Conservation (phyloP, 2,329 filamentous ascomycete genomes). For the Pestalotiopsis sp. region DNA sequence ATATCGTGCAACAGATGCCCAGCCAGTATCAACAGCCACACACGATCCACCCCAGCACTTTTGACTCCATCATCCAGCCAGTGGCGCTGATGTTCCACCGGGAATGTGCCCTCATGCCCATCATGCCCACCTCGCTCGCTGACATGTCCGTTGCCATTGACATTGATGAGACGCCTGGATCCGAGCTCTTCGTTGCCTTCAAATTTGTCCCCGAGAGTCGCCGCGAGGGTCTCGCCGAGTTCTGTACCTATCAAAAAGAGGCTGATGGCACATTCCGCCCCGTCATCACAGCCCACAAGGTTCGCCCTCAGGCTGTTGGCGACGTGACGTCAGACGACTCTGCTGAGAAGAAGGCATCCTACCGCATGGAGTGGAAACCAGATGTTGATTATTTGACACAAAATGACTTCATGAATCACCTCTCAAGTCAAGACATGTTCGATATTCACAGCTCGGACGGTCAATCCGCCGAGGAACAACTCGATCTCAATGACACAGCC, state of each 20-base stretch:
- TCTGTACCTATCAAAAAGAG: conserved; percentile 13
- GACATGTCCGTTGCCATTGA: conserved; percentile 15
- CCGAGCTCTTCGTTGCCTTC: conserved; percentile 17
- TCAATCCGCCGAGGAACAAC: background rate
- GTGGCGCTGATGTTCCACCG: conserved; percentile 8
- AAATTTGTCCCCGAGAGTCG: conserved; percentile 9
- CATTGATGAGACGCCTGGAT: conserved; percentile 11
- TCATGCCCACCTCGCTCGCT: conserved; percentile 15
- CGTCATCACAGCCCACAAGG: conserved; percentile 9
- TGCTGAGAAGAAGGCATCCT: conserved; percentile 15
- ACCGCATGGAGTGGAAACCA: conserved; percentile 15
- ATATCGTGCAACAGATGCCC: conserved; percentile 12
- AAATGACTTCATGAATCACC: conserved; percentile 4
- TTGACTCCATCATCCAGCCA: conserved; percentile 15
- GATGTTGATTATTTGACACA: conserved; percentile 14
- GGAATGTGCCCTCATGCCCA: conserved; percentile 13
- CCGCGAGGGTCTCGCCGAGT: conserved; percentile 6
- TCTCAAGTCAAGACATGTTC: background rate
- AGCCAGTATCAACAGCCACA: conserved; percentile 14
- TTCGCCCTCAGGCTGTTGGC: conserved; percentile 9
- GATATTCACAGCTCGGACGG: background rate
- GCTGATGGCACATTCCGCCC: conserved; percentile 12
- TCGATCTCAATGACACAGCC: conserved; percentile 13
- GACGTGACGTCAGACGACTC: background rate
- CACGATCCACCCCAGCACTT: conserved; percentile 12